Conservation (phyloP, 345 rosid species). For the Salix arbutifolia region DNA sequence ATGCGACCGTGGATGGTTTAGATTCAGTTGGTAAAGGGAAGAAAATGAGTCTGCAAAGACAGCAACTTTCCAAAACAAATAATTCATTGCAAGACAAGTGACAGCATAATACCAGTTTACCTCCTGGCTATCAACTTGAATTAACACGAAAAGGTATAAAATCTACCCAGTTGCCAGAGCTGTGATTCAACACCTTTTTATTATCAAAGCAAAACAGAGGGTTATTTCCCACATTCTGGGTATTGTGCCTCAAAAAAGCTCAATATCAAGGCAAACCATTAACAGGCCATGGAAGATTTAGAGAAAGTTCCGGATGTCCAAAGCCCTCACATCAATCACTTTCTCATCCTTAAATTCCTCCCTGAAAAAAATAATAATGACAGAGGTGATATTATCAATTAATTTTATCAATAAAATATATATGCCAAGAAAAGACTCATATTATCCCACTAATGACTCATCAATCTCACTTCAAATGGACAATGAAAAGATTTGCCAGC, state of each 20-base stretch:
- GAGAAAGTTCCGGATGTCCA: constrained; percentile 90
- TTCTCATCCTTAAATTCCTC: constrained; percentile 90
- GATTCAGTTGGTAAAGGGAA: neutral
- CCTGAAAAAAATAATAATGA: constrained; percentile 35
- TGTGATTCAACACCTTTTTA: constrained; percentile 14
- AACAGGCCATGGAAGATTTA: constrained; percentile 20
- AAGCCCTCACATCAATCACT: constrained; percentile 69
- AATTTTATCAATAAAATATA: neutral
- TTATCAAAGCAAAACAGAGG: constrained; percentile 17
- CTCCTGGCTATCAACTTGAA: neutral
- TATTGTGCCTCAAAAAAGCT: neutral
- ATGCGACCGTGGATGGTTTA: neutral
- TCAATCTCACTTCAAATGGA: neutral
- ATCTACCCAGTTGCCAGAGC: constrained; percentile 4
- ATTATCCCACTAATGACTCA: neutral
- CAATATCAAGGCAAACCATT: constrained; percentile 3
- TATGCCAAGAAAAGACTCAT: neutral
- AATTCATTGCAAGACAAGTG: neutral
- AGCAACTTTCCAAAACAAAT: neutral
- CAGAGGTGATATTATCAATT: neutral
- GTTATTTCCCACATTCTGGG: constrained; percentile 8
- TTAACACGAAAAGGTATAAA: neutral
- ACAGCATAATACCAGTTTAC: constrained; percentile 9
- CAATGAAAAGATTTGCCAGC: no score
- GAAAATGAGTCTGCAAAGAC: neutral